Conservation (phyloP, 305 asterid species). For the Solanum hybrid region DNA sequence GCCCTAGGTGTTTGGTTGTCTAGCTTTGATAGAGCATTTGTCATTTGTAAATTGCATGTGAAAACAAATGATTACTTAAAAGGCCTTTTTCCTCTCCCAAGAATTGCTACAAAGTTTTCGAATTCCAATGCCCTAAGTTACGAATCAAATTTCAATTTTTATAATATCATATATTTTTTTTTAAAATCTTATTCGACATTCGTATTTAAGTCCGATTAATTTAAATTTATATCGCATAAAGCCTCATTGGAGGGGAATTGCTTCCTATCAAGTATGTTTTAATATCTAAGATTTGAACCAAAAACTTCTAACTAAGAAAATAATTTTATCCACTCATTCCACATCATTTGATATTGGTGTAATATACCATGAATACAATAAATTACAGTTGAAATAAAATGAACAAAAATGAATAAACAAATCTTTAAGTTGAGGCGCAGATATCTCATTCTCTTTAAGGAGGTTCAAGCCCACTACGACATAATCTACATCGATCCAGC, state of each 20-base stretch:
- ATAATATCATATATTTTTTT: too few relatives aligned
- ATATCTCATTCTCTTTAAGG: too few relatives aligned
- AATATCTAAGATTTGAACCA: fast-evolving
- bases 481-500: too few relatives aligned
- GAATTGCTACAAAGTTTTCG: not conserved
- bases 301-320: not conserved
- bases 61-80: not conserved
- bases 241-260: not conserved
- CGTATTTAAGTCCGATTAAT: too few relatives aligned
- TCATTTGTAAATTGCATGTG: not conserved
- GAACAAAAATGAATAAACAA: too few relatives aligned
- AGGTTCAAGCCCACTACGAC: too few relatives aligned
- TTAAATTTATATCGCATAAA: too few relatives aligned
- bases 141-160: not conserved
- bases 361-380: too few relatives aligned
- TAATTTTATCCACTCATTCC: not conserved
- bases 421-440: too few relatives aligned
- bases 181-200: too few relatives aligned
- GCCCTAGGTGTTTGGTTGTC: not conserved
- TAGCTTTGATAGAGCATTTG: not conserved
- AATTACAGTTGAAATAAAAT: too few relatives aligned
- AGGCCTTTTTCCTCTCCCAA: not conserved
- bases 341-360: too few relatives aligned
- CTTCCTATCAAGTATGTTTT: not conserved
- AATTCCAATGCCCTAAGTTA: not conserved